Evolutionary conservation across 2,329 filamentous ascomycete genomes (phyloP), one percentile per base, ranked within the genome.

Genomic region (Penicillium sp.): DNA sequence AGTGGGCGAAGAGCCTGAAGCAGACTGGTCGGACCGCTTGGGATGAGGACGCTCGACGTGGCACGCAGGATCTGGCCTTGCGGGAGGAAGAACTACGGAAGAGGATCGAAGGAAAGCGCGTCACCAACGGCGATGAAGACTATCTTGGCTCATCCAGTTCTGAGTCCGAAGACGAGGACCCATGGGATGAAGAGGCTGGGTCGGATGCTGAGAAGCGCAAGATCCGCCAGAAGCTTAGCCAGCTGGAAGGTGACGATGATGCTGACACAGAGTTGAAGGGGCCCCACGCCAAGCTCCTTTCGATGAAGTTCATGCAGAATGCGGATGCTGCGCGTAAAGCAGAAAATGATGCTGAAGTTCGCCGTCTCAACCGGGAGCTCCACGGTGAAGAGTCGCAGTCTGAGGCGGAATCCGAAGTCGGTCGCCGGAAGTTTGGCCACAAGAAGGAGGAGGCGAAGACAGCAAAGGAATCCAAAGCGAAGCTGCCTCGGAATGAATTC

Each of bases 221-320:
- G 33, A 71, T 73, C 33, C n/a, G n/a, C n/a, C n/a, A n/a, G n/a
- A n/a, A n/a, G n/a, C n/a, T n/a, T n/a, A n/a, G n/a, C n/a, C n/a
- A n/a, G n/a, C 64, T 81, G 12, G 66, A 83, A 37, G 70, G 77
- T 42, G 73, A 72, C 52, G 72, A 66, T 6, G 72, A 72, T 15
- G 69, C 71, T 19, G 61, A 59, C 3, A 61, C 63, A 34, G 66
- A 65, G 29, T 60, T 66, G 33, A 66, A 67, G 33, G 64, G 65
- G 19, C 79, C 79, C 0, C 76, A 79, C 57, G 83, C 84, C 12
- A 84, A 81, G 59, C 72, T 98, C n/a, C n/a, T 6, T 82, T 87
- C 69, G 79, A 88, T 98, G 84, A 87, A 88, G 53, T 98, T 98
- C 66, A 97, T 98, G 93, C 82, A 85, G 61, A 88, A 85, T 57